Evolutionary conservation across 345 rosid genomes (phyloP), one percentile per base, ranked within the genome.

Genomic region (Salix udensis): DNA sequence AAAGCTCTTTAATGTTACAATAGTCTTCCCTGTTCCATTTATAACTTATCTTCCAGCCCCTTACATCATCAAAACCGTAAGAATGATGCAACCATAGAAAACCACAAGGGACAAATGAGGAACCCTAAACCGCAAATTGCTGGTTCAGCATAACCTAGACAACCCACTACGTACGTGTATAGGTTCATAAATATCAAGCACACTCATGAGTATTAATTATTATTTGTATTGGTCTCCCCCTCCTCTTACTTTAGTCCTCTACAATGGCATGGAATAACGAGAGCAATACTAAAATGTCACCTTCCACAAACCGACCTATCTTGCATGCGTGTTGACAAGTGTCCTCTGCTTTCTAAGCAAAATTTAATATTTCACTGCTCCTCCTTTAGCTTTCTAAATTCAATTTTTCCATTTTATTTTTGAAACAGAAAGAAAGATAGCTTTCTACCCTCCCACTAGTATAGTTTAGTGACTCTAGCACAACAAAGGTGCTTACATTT

Each of bases 291-390:
- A 36, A 23, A 0, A 37, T 24, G 50, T 70, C 50, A 53, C 68
- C 77, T 68, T 77, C 81, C 84, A 82, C 76, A 78, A 36, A 72
- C 74, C 71, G 62, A 46, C 79, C 65, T 46, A 62, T 16, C 60
- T 55, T 82, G 81, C 84, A 82, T 67, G 79, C 81, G 82, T 76
- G 65, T 82, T 69, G 82, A 75, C 70, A 0, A 53, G 1, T 53
- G 3, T 39, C 58, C 5, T 14, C 10, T 26, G 13, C 69, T 66
- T 36, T 66, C 39, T 2, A 14, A 36, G 8, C 4, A 16, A 30
- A 36, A 7, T 13, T 8, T 2, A 66, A 30, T 26, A 30, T 31
- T 11, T 13, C n/a, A 5, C 19, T 66, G 69, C 69, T 66, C 31
- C n/a, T 31, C 69, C 16, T 66, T 66, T 18, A 21, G 44, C 69